Evolutionary conservation across 331 rosid genomes (phyloP).

Genomic region (Acacia concinna): DNA sequence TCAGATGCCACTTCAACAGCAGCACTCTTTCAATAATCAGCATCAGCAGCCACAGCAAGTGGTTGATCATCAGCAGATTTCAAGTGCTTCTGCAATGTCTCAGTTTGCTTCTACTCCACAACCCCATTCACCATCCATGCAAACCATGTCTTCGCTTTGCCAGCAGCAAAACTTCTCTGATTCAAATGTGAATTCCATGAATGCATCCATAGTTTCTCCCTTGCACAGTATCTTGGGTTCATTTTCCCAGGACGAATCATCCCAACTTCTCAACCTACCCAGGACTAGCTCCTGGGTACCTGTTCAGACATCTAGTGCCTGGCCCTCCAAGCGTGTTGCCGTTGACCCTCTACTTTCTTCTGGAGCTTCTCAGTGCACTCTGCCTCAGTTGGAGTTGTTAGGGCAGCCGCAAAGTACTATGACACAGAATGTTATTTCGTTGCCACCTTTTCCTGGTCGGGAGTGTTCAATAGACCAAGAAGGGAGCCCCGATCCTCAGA

Average conservation of each 20-base stretch:
- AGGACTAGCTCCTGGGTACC: conserved; percentile 50
- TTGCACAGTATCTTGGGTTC: conserved; percentile 75
- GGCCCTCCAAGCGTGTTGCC: conserved; percentile 88
- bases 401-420: conserved; percentile 60
- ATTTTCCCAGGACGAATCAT: conserved; percentile 69
- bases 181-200: conserved; percentile 58
- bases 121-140: conserved; percentile 67
- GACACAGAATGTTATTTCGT: conserved; percentile 53
- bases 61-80: conserved; percentile 66
- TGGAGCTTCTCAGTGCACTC: conserved; percentile 64
- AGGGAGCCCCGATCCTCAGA: conserved; percentile 78
- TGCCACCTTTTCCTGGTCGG: conserved; percentile 99
- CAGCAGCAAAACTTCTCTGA: conserved; percentile 75
- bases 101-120: conserved; percentile 70
- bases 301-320: conserved; percentile 53
- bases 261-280: conserved; percentile 67
- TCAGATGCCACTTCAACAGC: conserved; percentile 56
- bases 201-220: conserved; percentile 66
- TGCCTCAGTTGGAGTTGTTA: conserved; percentile 77
- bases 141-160: conserved; percentile 64
- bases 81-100: conserved; percentile 63
- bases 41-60: conserved; percentile 48
- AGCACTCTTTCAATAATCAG: conserved; percentile 40
- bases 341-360: conserved; percentile 76
- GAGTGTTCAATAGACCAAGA: conserved; percentile 62